Conservation (phyloP, 2,329 filamentous ascomycete species). For the Fusarium verticillioides region DNA sequence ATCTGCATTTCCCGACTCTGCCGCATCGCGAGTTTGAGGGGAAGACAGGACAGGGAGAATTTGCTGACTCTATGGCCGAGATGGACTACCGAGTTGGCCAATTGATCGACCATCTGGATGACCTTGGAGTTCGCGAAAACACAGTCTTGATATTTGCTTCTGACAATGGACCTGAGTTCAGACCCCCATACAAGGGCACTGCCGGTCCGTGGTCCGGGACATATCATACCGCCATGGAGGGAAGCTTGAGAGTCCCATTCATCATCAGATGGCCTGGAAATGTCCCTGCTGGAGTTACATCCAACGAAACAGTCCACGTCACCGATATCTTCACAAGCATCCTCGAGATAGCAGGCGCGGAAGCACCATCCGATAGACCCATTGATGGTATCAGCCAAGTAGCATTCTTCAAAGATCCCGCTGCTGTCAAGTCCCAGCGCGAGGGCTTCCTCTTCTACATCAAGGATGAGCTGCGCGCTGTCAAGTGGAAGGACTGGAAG, state of each 20-base stretch:
- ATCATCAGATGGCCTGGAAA: slow-evolving; percentile 50
- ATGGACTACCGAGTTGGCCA: slow-evolving; percentile 50
- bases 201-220: slow-evolving; percentile 51
- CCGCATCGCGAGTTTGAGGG: slow-evolving; percentile 47
- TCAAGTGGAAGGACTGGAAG: slow-evolving; percentile 52
- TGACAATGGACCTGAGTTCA: slow-evolving; percentile 51
- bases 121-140: slow-evolving; percentile 44
- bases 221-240: slow-evolving; percentile 52
- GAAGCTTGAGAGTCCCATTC: slow-evolving; percentile 49
- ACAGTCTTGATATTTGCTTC: slow-evolving; percentile 51
- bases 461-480: slow-evolving; percentile 49
- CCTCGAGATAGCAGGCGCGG: slow-evolving; percentile 39
- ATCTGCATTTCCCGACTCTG: slow-evolving; percentile 49
- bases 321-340: slow-evolving; percentile 49
- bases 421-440: slow-evolving; percentile 23
- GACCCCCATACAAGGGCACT: slow-evolving; percentile 47
- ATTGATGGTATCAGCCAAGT: slow-evolving; percentile 48
- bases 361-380: slow-evolving; percentile 43
- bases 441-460: slow-evolving; percentile 49
- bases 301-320: slow-evolving; percentile 49
- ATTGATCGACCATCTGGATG: slow-evolving; percentile 48
- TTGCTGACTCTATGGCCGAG: slow-evolving; percentile 49
- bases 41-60: slow-evolving; percentile 46
- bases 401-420: slow-evolving; percentile 41
- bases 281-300: slow-evolving; percentile 40